Evolutionary conservation across 371 early-diverging fungal species (phyloP).

Genomic region (Circinella umbellata): DNA sequence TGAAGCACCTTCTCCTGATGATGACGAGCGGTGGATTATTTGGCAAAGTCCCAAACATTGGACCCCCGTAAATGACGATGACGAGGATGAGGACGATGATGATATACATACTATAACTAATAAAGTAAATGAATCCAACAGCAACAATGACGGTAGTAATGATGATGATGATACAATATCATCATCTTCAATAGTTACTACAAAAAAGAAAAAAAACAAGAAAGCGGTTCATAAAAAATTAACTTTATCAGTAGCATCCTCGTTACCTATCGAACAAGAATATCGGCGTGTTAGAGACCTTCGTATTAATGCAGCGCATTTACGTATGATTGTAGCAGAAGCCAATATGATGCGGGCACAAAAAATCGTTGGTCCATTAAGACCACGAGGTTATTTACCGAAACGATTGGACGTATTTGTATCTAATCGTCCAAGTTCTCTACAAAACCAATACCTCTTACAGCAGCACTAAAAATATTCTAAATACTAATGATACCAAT

Average conservation of each 20-base stretch:
- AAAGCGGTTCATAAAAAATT: neutral
- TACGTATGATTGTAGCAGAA: conserved; percentile 66
- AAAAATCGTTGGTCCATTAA: conserved; percentile 61
- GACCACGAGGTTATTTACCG: conserved; percentile 55
- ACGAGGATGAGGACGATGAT: conserved; percentile 3
- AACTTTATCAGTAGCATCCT: neutral
- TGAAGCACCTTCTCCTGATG: conserved; percentile 26
- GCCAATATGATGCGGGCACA: conserved; percentile 65
- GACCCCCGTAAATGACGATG: conserved; percentile 20
- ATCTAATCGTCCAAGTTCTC: conserved; percentile 31
- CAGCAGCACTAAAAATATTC: neutral
- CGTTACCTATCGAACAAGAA: neutral
- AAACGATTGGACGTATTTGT: conserved; percentile 46
- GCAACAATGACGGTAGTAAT: conserved; percentile 2
- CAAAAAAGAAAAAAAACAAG: conserved; percentile 3
- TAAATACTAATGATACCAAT: neutral
- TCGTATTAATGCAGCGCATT: conserved; percentile 56
- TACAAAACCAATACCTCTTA: conserved; percentile 16
- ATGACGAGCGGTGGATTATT: conserved; percentile 27
- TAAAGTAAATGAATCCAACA: no score
- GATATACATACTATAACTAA: neutral
- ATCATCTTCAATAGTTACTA: neutral
- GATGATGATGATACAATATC: neutral
- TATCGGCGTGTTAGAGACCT: conserved; percentile 41
- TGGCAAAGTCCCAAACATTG: conserved; percentile 38